Conservation (phyloP, 1,284 basidiomycete genomes). For the Tilletia caries region DNA sequence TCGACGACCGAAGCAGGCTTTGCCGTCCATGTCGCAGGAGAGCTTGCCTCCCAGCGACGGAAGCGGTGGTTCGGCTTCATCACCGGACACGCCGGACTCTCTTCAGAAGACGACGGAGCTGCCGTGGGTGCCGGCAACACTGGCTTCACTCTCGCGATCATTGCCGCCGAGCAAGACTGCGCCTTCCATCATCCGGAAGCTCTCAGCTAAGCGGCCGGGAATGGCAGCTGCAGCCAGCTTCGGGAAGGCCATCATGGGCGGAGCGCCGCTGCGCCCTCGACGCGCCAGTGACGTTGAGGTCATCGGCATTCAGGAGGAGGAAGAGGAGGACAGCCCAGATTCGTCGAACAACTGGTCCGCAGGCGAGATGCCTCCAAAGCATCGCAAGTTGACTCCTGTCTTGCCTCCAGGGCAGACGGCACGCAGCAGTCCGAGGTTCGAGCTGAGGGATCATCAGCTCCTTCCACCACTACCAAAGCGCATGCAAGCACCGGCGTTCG, state of each 20-base stretch:
- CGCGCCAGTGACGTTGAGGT: too few relatives aligned
- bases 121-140: neutral
- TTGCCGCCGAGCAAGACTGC: neutral
- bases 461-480: neutral
- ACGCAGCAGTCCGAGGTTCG: neutral
- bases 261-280: too few relatives aligned
- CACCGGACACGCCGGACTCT: neutral
- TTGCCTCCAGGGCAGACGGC: neutral
- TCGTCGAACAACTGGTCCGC: too few relatives aligned
- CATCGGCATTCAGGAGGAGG: too few relatives aligned
- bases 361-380: neutral
- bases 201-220: neutral
- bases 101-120: neutral
- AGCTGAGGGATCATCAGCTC: neutral
- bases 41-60: neutral
- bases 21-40: neutral
- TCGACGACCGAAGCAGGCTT: neutral
- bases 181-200: neutral
- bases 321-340: too few relatives aligned
- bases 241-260: too few relatives aligned
- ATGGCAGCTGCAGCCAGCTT: too few relatives aligned
- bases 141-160: neutral
- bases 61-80: neutral
- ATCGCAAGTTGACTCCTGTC: neutral
- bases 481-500: neutral